Evolutionary conservation across 257 asterid genomes (phyloP), one percentile per base, ranked within the genome.

Genomic region (Nyctanthes arbortristis): DNA sequence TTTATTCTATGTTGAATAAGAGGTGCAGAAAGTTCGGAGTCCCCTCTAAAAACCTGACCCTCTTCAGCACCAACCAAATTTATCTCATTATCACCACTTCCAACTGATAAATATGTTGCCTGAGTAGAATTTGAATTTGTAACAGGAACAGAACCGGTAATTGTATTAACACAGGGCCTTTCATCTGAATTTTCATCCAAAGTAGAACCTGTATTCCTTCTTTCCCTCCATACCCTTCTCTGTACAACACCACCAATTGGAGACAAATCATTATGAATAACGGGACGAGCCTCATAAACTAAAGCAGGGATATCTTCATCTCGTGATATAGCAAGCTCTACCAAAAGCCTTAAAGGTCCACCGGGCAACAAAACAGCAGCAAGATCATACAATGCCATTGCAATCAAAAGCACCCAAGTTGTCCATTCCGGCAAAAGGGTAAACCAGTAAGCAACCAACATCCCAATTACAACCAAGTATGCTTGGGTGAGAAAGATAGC

Each of bases 221-320:
- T 85, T 35, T 80, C 92, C 74, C 97, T 85, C 99, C 99, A 91
- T 6, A 85, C 86, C 83, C 97, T 84, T 74, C 96, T 85, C 68
- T 74, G 85, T 6, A 61, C 73, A 39, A 75, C 76, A 40, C 84
- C 81, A 43, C 60, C 75, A 30, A 63, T 34, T 0, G 70, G 71
- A 29, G 63, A 81, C 0, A 77, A 68, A 62, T 84, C 83, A 37
- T 25, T 54, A 71, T 71, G 45, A 29, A 78, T 68, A 68, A 89
- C 74, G 0, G 99, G 99, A 1, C 97, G 83, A 0, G 99, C 97
- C 84, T 93, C 99, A 4, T 93, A 93, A n/a, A 93, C 99, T 36
- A 94, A 81, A 66, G 99, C 97, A 7, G 99, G 99, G n/a, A 93
- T 89, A 66, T 91, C 97, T 75, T 94, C 99, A 61, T 91, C 99